Conservation (phyloP, 1,139 yeast genomes). For the Hemisphaericaspora xylofermentans region DNA sequence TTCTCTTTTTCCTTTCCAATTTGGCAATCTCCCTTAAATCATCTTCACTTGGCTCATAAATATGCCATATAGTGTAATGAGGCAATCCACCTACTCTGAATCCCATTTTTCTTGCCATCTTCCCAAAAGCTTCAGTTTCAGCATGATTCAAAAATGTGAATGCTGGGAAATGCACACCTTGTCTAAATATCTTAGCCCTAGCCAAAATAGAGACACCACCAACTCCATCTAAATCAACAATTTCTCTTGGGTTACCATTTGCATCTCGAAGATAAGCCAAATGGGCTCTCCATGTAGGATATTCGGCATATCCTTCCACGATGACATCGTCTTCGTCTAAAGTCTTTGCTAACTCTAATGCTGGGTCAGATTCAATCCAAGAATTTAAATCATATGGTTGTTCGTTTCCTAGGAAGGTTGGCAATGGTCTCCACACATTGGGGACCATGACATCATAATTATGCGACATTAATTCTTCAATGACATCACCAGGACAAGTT, state of each 20-base stretch:
- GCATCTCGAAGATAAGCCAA: constrained; percentile 85
- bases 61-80: constrained; percentile 90
- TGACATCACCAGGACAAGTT: constrained; percentile 49
- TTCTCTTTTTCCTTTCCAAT: constrained; percentile 68
- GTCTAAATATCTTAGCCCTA: constrained; percentile 74
- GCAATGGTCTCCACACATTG: constrained; percentile 89
- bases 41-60: constrained; percentile 84
- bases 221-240: constrained; percentile 86
- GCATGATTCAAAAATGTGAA: constrained; percentile 89
- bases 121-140: constrained; percentile 92
- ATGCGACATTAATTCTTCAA: constrained; percentile 56
- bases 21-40: constrained; percentile 74
- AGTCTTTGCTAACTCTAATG: constrained; percentile 71
- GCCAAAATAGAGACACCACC: constrained; percentile 88
- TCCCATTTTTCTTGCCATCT: constrained; percentile 78
- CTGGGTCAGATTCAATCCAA: constrained; percentile 88
- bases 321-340: constrained; percentile 86
- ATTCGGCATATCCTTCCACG: constrained; percentile 92
- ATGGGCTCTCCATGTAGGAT: constrained; percentile 92
- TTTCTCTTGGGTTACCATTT: constrained; percentile 80
- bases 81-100: constrained; percentile 81
- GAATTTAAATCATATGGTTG: constrained; percentile 90
- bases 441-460: constrained; percentile 64
- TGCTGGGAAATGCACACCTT: constrained; percentile 87
- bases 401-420: constrained; percentile 85